Conservation (phyloP, 2,329 filamentous ascomycete species). For the Penicillium freii region DNA sequence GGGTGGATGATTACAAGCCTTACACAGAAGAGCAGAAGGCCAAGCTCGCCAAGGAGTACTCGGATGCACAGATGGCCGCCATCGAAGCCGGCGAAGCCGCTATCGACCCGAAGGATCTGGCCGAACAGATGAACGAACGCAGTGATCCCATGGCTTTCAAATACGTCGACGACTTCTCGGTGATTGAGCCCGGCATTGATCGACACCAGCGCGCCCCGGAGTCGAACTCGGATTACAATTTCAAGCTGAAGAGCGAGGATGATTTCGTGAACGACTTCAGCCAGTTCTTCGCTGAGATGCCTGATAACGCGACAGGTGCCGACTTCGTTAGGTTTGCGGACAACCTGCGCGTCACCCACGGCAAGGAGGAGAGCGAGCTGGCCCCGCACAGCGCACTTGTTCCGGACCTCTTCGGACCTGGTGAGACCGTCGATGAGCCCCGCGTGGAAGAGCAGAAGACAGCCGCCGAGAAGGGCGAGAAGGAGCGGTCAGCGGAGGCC, state of each 20-base stretch:
- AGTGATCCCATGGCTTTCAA: constrained; percentile 68
- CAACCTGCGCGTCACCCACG: constrained; percentile 50
- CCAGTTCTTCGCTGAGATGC: constrained; percentile 48
- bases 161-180: constrained; percentile 81
- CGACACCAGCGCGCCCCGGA: constrained; percentile 55
- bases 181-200: constrained; percentile 75
- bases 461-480: constrained; percentile 29
- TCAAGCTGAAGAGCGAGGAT: constrained; percentile 60
- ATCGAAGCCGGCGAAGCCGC: constrained; percentile 77
- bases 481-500: constrained; percentile 28
- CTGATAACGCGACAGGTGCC: constrained; percentile 48
- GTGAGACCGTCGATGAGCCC: constrained; percentile 35
- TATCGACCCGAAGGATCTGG: constrained; percentile 71
- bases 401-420: constrained; percentile 51
- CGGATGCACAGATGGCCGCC: constrained; percentile 74
- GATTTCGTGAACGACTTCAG: constrained; percentile 62
- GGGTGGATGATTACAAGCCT: constrained; percentile 46
- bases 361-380: constrained; percentile 51
- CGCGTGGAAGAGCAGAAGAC: constrained; percentile 26
- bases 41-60: constrained; percentile 66
- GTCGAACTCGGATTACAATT: constrained; percentile 55
- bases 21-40: constrained; percentile 68
- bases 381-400: constrained; percentile 51
- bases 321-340: constrained; percentile 47
- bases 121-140: constrained; percentile 68